Evolutionary conservation across 805 yeast genomes (phyloP).

Genomic region (Aciculoconidium aculeatum): DNA sequence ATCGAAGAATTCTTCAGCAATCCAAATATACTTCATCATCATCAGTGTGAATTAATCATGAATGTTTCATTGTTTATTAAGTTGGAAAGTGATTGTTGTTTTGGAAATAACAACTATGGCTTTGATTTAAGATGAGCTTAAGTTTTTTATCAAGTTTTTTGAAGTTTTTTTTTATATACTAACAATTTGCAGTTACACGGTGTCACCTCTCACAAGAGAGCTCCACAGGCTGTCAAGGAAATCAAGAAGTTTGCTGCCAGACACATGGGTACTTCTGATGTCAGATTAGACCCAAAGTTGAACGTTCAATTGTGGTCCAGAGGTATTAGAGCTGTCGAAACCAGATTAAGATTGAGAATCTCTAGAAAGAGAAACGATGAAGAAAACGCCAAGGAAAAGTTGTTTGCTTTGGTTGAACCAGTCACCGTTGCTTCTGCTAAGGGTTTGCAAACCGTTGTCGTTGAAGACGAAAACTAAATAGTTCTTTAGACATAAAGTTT

Average conservation of each 20-base stretch:
- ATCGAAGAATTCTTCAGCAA: neutral
- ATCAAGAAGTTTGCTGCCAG: constrained; percentile 96
- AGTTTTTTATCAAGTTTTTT: too few relatives aligned
- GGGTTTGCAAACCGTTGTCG: constrained; percentile 97
- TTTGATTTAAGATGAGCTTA: too few relatives aligned
- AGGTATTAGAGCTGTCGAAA: constrained; percentile 99
- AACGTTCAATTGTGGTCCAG: constrained; percentile 99
- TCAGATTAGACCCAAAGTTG: constrained; percentile 97
- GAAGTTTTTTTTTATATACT: constrained; percentile 24
- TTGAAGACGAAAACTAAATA: constrained; percentile 57
- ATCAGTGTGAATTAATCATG: too few relatives aligned
- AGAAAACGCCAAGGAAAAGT: constrained; percentile 97
- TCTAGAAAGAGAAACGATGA: constrained; percentile 99
- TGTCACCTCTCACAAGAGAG: constrained; percentile 98
- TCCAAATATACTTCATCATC: too few relatives aligned
- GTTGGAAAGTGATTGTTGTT: too few relatives aligned
- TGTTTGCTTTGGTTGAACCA: constrained; percentile 97
- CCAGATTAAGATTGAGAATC: constrained; percentile 97
- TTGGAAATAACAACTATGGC: too few relatives aligned
- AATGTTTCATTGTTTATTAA: too few relatives aligned
- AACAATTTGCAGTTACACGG: constrained; percentile 77
- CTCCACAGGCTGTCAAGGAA: constrained; percentile 99
- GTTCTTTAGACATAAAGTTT: constrained; percentile 9
- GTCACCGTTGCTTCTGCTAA: constrained; percentile 90
- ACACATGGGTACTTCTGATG: constrained; percentile 99